phyloP scores from a whole-genome alignment of 2,329 filamentous ascomycete species.

The Alternaria alternata region DNA sequence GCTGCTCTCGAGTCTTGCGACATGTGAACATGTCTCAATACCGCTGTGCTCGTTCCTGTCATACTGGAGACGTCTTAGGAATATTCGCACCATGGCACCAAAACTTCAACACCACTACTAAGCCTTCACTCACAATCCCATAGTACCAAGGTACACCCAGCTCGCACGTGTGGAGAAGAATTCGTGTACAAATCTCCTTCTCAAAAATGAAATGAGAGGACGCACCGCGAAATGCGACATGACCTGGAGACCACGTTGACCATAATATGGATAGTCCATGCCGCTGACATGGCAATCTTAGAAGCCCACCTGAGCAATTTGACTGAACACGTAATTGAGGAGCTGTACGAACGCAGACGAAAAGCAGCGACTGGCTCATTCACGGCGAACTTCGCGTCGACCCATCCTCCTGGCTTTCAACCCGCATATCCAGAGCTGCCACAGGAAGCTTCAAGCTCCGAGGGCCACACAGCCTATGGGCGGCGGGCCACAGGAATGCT shows the following conservation, averaged over 20 bases:
- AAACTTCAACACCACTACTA: neutral
- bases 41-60: neutral
- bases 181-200: neutral
- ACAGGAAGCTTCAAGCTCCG: neutral
- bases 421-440: neutral
- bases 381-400: neutral
- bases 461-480: neutral
- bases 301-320: neutral
- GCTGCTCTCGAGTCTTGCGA: slow-evolving; percentile 1
- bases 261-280: neutral
- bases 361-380: neutral
- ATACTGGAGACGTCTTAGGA: neutral
- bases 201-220: neutral
- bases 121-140: neutral
- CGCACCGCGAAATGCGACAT: neutral
- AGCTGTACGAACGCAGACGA: neutral
- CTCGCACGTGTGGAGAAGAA: neutral
- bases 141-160: neutral
- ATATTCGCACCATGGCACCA: neutral
- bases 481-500: neutral
- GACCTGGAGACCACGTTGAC: too few species aligned
- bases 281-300: neutral
- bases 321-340: neutral
- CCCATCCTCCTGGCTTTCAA: neutral
- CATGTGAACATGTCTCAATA: neutral